Evolutionary conservation across 148 eudicot species (phyloP).

Genomic region (Fagopyrum tataricum): DNA sequence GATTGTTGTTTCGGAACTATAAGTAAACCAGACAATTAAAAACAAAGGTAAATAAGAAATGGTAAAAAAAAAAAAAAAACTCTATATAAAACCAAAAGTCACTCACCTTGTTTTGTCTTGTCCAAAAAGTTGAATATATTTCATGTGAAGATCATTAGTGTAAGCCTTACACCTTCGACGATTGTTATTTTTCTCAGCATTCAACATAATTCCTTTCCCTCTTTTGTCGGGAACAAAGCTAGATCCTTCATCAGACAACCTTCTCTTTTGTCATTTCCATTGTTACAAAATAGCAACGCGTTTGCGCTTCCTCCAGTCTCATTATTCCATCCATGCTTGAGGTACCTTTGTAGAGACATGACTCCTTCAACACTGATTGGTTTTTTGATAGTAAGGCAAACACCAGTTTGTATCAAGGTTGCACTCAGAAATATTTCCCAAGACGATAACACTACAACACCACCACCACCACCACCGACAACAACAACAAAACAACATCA

Average conservation of each 20-base stretch:
- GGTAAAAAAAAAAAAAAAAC: neutral
- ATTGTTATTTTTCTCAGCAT: neutral
- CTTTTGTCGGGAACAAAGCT: neutral
- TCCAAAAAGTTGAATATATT: neutral
- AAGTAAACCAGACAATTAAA: neutral
- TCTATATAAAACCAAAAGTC: neutral
- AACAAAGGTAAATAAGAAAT: neutral
- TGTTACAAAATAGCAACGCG: neutral
- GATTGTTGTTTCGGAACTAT: neutral
- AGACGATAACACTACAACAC: constrained; percentile 2
- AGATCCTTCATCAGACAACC: neutral
- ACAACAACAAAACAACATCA: no score
- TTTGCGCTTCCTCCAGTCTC: neutral
- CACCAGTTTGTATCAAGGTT: neutral
- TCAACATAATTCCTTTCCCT: neutral
- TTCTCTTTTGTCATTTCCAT: constrained; percentile 9
- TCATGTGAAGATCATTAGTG: neutral
- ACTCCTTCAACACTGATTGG: neutral
- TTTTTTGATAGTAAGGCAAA: neutral
- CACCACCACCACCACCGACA: no score
- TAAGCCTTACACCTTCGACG: neutral
- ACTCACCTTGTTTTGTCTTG: neutral
- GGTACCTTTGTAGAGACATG: constrained; percentile 1
- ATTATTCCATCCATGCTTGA: neutral
- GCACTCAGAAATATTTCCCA: neutral